These are phyloP conservation scores for Triglochin maritima DNA, from an alignment of 106 monocot species.

Conservation along the genomic window DNA sequence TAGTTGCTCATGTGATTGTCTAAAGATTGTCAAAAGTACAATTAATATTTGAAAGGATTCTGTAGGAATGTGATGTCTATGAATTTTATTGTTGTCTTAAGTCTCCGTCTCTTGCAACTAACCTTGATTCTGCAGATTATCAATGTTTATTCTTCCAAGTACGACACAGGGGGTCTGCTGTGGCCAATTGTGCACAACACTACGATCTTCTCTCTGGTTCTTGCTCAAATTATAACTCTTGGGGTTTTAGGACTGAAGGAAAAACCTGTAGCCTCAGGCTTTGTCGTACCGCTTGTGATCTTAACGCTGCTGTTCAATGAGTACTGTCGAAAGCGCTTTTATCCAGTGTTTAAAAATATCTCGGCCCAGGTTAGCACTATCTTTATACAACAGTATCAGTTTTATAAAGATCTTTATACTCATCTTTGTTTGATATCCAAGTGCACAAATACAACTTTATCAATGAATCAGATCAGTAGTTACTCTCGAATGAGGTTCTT, in stretches of 20 bases:
- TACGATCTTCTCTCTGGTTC: conserved; percentile 80
- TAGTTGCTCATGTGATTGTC: too few relatives aligned
- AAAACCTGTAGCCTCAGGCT: conserved; percentile 53
- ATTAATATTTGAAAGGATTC: too few relatives aligned
- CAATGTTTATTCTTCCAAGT: conserved; percentile 76
- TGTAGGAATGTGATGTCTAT: too few relatives aligned
- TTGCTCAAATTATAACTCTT: conserved; percentile 78
- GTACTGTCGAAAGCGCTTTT: conserved; percentile 73
- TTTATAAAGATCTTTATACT: too few relatives aligned
- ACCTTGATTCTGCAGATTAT: conserved; percentile 42
- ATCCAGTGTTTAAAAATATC: conserved; percentile 56
- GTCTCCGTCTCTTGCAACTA: too few relatives aligned
- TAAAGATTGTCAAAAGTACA: too few relatives aligned
- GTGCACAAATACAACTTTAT: too few relatives aligned
- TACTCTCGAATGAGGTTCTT: too few relatives aligned
- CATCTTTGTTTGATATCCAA: too few relatives aligned
- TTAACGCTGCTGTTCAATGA: conserved; percentile 81
- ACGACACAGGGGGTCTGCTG: conserved; percentile 70
- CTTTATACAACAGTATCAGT: too few relatives aligned
- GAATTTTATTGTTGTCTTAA: too few relatives aligned
- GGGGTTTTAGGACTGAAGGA: conserved; percentile 85
- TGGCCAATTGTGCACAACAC: conserved; percentile 92
- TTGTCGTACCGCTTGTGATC: conserved; percentile 70
- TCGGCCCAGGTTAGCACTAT: conserved; percentile 55
- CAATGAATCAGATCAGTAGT: too few relatives aligned